These are phyloP conservation scores for Rhazya stricta DNA, from an alignment of 257 asterid genomes.

Conservation along the genomic window DNA sequence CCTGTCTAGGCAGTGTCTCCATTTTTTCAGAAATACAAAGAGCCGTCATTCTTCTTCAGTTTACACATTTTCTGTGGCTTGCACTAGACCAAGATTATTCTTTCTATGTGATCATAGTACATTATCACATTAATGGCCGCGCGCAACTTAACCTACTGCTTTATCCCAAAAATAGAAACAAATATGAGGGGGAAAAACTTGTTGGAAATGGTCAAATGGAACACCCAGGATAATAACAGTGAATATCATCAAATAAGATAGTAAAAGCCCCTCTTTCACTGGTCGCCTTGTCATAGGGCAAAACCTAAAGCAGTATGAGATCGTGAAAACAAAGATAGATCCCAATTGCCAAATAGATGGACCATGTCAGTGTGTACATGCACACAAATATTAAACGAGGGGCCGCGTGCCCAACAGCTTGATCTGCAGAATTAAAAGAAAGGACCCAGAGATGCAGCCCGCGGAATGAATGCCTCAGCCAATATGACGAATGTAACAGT, in stretches of 20 bases:
- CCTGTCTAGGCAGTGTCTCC: background rate
- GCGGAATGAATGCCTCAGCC: constrained; percentile 7
- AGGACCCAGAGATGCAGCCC: constrained; percentile 2
- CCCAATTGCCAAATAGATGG: background rate
- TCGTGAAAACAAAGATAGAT: too few species aligned
- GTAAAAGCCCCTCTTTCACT: background rate
- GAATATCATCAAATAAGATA: background rate
- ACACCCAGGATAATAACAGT: background rate
- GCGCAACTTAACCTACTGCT: background rate
- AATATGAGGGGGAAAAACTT: background rate
- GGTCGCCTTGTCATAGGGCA: background rate
- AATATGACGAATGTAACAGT: constrained; percentile 1
- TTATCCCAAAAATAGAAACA: background rate
- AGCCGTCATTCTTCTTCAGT: background rate
- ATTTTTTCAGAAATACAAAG: background rate
- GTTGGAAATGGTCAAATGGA: background rate
- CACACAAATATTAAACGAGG: background rate
- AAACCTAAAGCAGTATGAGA: background rate
- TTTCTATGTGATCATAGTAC: background rate
- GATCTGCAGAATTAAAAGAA: constrained; percentile 9
- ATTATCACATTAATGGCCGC: background rate
- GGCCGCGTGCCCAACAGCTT: constrained; percentile 4
- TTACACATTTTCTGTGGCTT: background rate
- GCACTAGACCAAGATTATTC: background rate
- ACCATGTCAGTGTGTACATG: background rate